phyloP scores from a whole-genome alignment of 2,329 filamentous ascomycete genomes.

The Arthrinium puccinioides region DNA sequence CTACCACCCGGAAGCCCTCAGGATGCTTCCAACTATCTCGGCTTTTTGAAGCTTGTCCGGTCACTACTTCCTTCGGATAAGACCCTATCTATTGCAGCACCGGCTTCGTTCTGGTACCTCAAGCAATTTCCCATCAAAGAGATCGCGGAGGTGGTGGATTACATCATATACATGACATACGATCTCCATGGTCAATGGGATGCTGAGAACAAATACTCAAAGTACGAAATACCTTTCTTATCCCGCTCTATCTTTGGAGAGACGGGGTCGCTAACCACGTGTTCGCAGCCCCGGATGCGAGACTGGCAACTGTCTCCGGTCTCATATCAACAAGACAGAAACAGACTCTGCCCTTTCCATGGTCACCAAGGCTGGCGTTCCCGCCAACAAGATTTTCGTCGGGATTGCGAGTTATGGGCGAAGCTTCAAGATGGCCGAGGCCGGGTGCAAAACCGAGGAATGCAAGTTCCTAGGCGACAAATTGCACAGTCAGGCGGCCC shows the following conservation, averaged over 20 bases:
- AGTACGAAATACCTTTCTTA: too few relatives aligned
- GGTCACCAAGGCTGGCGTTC: not conserved
- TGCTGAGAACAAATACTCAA: too few relatives aligned
- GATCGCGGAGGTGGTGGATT: slow-evolving; percentile 22
- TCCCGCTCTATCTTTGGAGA: too few relatives aligned
- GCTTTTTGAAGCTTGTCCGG: slow-evolving; percentile 8
- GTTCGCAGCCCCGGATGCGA: not conserved
- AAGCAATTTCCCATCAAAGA: slow-evolving; percentile 24
- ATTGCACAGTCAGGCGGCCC: not conserved
- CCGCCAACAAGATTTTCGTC: not conserved
- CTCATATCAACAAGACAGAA: slow-evolving; percentile 1
- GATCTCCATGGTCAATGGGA: slow-evolving; percentile 25
- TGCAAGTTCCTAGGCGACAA: not conserved
- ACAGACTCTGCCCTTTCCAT: not conserved
- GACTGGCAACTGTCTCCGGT: slow-evolving; percentile 24
- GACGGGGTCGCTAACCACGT: too few relatives aligned
- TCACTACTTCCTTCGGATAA: slow-evolving; percentile 8
- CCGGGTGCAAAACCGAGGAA: not conserved
- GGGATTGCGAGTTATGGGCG: not conserved
- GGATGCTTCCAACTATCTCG: slow-evolving; percentile 9
- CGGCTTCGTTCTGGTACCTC: slow-evolving; percentile 32
- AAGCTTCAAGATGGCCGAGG: not conserved
- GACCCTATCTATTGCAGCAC: slow-evolving; percentile 28
- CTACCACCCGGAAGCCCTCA: slow-evolving; percentile 1
- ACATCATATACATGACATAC: slow-evolving; percentile 29